A percentile compares a stretch with the other conserved stretches of the same genome.
Evolutionary conservation across 345 rosid genomes (phyloP).

Genomic region (Syzygium aromaticum): DNA sequence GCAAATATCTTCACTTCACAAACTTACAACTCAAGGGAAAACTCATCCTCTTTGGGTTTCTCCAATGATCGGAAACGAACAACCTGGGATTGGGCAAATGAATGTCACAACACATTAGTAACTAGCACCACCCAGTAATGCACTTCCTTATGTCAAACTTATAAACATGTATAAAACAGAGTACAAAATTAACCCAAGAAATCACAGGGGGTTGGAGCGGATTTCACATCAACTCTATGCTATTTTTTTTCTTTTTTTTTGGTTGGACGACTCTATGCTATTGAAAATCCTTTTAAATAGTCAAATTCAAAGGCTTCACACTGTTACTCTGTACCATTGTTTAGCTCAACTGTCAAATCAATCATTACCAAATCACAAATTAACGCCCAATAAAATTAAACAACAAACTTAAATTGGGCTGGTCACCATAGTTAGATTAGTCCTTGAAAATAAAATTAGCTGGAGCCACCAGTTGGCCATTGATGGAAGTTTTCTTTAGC

Average conservation of each 20-base stretch:
- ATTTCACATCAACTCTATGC: not conserved
- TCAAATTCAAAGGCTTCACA: not conserved
- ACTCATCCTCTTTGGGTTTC: constrained; percentile 68
- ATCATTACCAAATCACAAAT: not conserved
- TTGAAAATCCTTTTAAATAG: not conserved
- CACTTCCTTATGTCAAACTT: not conserved
- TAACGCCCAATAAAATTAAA: not conserved
- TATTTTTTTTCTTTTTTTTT: not conserved
- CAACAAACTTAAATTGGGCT: not conserved
- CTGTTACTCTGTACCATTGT: not conserved
- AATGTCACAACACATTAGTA: not conserved
- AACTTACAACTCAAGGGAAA: constrained; percentile 64
- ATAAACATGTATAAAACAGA: not conserved
- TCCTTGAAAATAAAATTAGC: not conserved
- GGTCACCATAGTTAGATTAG: not conserved
- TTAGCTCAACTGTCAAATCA: not conserved
- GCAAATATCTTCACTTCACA: not conserved
- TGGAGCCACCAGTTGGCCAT: not conserved
- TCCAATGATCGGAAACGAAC: constrained; percentile 62
- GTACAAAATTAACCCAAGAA: not conserved
- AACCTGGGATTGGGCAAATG: constrained; percentile 14
- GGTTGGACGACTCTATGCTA: not conserved
- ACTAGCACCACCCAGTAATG: not conserved
- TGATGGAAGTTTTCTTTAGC: not conserved
- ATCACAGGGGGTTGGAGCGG: not conserved